A percentile compares a stretch with the other conserved stretches of the same genome.
Evolutionary conservation across 192 early-diverging fungal genomes (phyloP).

Genomic region (Coemansia aciculifera): DNA sequence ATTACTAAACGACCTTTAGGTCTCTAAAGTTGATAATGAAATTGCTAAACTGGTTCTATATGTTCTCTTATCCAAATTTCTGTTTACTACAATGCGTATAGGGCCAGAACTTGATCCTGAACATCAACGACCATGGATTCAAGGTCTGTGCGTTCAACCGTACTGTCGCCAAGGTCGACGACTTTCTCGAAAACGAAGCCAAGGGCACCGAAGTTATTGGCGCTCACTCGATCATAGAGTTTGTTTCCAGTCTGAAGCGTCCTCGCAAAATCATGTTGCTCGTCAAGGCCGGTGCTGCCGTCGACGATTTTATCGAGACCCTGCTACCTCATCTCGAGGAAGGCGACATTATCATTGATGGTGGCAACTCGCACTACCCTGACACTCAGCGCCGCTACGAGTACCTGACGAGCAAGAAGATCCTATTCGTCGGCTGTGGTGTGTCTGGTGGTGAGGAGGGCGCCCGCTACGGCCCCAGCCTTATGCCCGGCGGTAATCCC

Average conservation of each 20-base stretch:
- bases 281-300: constrained; percentile 94
- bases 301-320: constrained; percentile 94
- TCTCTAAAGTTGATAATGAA: background rate
- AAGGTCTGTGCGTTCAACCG: constrained; percentile 95
- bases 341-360: constrained; percentile 97
- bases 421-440: constrained; percentile 94
- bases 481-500: constrained; percentile 96
- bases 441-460: constrained; percentile 99
- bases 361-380: constrained; percentile 98
- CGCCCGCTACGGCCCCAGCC: constrained; percentile 91
- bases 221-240: constrained; percentile 91
- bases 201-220: constrained; percentile 95
- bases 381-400: constrained; percentile 91
- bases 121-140: constrained; percentile 98
- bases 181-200: constrained; percentile 94
- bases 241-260: constrained; percentile 90
- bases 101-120: constrained; percentile 98
- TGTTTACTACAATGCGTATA: constrained; percentile 29
- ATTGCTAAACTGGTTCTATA: background rate
- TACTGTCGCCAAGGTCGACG: constrained; percentile 90
- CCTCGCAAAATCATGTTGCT: constrained; percentile 98
- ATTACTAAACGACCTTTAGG: background rate
- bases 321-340: constrained; percentile 84
- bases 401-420: constrained; percentile 84
- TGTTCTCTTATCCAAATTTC: background rate